Evolutionary conservation across 1,284 basidiomycete genomes (phyloP), one percentile per base, ranked within the genome.

Genomic region (Rugiboletus extremiorientalis): DNA sequence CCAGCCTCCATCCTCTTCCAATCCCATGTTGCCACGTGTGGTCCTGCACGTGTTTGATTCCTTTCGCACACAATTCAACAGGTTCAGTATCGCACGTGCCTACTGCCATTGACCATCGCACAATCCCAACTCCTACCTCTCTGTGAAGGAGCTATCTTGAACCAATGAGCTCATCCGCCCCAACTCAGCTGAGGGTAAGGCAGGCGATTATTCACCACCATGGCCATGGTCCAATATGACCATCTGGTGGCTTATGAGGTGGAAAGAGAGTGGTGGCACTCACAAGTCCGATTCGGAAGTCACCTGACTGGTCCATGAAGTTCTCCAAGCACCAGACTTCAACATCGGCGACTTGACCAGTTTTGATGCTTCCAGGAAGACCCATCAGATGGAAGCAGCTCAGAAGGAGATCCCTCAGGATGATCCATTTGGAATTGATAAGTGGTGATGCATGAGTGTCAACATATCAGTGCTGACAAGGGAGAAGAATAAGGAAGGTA

Each of bases 11-110:
- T 12, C 23, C 25, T 25, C 38, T 4, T 22, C 46, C 36, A 14
- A 0, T 11, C 20, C 47, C 18, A 34, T 57, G 25, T 10, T 59
- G 8, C 56, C 45, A 27, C 4, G 4, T 12, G 25, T 60, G 0
- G 5, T 60, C 10, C 23, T 60, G n/a, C 58, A 60, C 1, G 16
- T 60, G 0, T 60, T 33, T 0, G 22, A 60, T 20, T 50, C 48
- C 16, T 42, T 60, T 27, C 0, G 0, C 0, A 60, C 11, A 0
- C 45, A 50, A 3, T 60, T 55, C 42, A 60, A 60, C 15, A 38
- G 12, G 20, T 60, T 60, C 2, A 27, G 57, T 12, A 42, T 60
- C 4, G 5, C 36, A 6, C 5, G 2, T 38, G 51, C 42, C 1
- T 60, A 60, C 5, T 4, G 14, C 4, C 57, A 60, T 46, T n/a